Percentiles rank a stretch among this genome's conserved stretches.
These are phyloP conservation scores for Daedaleopsis sinensis DNA, from an alignment of 768 basidiomycete species.

Conservation along the genomic window DNA sequence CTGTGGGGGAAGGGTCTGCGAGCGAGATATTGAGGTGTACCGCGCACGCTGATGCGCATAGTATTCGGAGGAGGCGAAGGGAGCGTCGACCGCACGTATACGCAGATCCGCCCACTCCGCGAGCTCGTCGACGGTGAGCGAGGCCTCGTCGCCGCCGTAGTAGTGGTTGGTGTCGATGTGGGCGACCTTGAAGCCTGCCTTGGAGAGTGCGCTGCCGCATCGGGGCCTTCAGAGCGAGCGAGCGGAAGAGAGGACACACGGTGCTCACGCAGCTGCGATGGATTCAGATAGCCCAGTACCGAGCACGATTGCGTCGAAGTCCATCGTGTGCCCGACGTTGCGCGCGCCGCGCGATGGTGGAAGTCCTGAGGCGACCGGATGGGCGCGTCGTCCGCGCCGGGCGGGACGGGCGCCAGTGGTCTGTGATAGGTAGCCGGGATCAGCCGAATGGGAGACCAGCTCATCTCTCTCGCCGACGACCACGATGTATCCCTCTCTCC, in stretches of 20 bases:
- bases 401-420: slow-evolving; percentile 1
- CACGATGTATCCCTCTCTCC: slow-evolving; percentile 30
- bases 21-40: slow-evolving; percentile 48
- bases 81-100: slow-evolving; percentile 20
- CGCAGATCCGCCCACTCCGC: slow-evolving; percentile 61
- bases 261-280: slow-evolving; percentile 83
- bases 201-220: slow-evolving; percentile 74
- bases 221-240: slow-evolving; percentile 11
- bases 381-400: not conserved
- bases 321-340: slow-evolving; percentile 28
- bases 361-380: not conserved
- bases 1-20: slow-evolving; percentile 45
- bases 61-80: slow-evolving; percentile 23
- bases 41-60: slow-evolving; percentile 30
- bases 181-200: slow-evolving; percentile 84
- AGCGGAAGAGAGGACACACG: slow-evolving; percentile 11
- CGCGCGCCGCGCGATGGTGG: not conserved
- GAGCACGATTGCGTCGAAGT: slow-evolving; percentile 69
- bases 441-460: slow-evolving; percentile 15
- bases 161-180: slow-evolving; percentile 85
- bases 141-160: slow-evolving; percentile 86
- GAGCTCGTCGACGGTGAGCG: slow-evolving; percentile 81
- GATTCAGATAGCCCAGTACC: slow-evolving; percentile 87
- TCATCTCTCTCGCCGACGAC: slow-evolving; percentile 6
- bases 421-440: slow-evolving; percentile 9